phyloP scores from a whole-genome alignment of 2,329 filamentous ascomycete genomes.

The Alternaria consortialis region DNA sequence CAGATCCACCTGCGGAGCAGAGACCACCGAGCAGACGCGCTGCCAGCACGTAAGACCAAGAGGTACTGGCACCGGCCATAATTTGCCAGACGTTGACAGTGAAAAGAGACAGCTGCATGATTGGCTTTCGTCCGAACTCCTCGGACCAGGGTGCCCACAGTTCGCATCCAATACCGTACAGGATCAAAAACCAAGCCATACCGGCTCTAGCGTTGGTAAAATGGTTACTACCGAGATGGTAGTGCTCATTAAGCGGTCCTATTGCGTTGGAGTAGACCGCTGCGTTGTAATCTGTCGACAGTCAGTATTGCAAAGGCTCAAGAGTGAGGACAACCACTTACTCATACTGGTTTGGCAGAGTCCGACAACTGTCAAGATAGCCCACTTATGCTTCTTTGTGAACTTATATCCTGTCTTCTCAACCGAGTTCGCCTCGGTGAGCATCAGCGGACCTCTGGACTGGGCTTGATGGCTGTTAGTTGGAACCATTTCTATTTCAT shows the following conservation, averaged over 20 bases:
- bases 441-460: slow-evolving; percentile 8
- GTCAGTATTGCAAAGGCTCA: slow-evolving; percentile 24
- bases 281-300: slow-evolving; percentile 60
- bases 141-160: slow-evolving; percentile 84
- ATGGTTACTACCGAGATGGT: slow-evolving; percentile 49
- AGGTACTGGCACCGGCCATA: slow-evolving; percentile 66
- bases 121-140: slow-evolving; percentile 77
- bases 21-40: slow-evolving; percentile 57
- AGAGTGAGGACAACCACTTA: slow-evolving; percentile 53
- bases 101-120: slow-evolving; percentile 75
- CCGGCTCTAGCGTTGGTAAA: slow-evolving; percentile 61
- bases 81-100: slow-evolving; percentile 78
- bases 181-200: slow-evolving; percentile 78
- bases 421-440: slow-evolving; percentile 30
- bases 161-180: slow-evolving; percentile 86
- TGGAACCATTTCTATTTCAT: slow-evolving; percentile 14
- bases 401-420: slow-evolving; percentile 56
- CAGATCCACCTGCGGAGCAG: slow-evolving; percentile 68
- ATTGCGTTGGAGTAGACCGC: slow-evolving; percentile 65
- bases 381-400: slow-evolving; percentile 62
- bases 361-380: slow-evolving; percentile 62
- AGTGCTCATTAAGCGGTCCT: slow-evolving; percentile 65
- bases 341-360: slow-evolving; percentile 61
- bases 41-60: slow-evolving; percentile 70
- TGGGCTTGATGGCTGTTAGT: slow-evolving; percentile 3